phyloP scores from a whole-genome alignment of 805 yeast species.

The Candida manassasensis region DNA sequence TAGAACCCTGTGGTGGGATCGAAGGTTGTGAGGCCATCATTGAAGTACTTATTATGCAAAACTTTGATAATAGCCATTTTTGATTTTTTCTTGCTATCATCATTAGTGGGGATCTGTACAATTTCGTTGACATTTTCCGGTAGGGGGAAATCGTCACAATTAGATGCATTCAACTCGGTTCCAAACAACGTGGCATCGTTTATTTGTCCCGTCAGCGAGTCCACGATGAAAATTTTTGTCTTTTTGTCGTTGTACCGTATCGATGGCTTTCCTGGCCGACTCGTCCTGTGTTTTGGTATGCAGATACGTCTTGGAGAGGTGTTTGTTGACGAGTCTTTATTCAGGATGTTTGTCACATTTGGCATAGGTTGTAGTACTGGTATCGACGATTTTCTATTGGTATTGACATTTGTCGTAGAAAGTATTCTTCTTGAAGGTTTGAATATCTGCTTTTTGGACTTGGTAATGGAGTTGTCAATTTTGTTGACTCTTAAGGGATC shows the following conservation, averaged over 20 bases:
- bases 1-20: constrained; percentile 23
- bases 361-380: constrained; percentile 27
- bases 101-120: constrained; percentile 54
- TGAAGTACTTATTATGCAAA: constrained; percentile 15
- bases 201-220: constrained; percentile 54
- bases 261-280: constrained; percentile 28
- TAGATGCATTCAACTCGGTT: constrained; percentile 60
- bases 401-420: constrained; percentile 4
- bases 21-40: not conserved
- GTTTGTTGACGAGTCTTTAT: constrained; percentile 7
- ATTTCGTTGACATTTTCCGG: constrained; percentile 55
- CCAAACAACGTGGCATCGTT: constrained; percentile 67
- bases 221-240: constrained; percentile 46
- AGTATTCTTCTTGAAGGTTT: constrained; percentile 10
- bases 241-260: constrained; percentile 17
- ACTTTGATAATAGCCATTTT: constrained; percentile 42
- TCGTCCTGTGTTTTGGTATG: constrained; percentile 31
- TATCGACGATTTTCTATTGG: constrained; percentile 13
- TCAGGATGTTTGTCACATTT: constrained; percentile 12
- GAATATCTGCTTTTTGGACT: constrained; percentile 12
- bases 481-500: constrained; percentile 19
- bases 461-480: constrained; percentile 14
- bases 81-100: constrained; percentile 14
- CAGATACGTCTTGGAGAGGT: constrained; percentile 41
- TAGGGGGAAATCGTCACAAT: constrained; percentile 57